Percentiles rank a stretch among this genome's conserved stretches.
Evolutionary conservation across 805 yeast genomes (phyloP).

Genomic region (Metschnikowia bowlesiae): DNA sequence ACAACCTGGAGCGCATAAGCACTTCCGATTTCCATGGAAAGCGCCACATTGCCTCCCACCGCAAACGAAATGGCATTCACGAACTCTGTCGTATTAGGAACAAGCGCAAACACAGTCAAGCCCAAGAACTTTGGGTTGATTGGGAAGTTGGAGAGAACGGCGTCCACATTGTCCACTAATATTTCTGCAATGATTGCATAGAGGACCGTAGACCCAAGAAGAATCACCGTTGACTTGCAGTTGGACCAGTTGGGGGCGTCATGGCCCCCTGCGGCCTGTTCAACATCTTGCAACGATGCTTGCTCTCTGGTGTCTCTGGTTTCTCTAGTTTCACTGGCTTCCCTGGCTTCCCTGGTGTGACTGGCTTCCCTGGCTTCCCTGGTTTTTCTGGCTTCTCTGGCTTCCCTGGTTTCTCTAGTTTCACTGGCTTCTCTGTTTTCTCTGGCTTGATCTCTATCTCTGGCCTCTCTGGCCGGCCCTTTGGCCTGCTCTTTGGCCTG

Average conservation of each 20-base stretch:
- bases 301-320: not conserved
- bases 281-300: not conserved
- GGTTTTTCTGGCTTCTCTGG: not conserved
- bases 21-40: conserved; percentile 96
- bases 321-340: not conserved
- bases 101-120: conserved; percentile 88
- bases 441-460: not conserved
- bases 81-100: conserved; percentile 96
- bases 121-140: conserved; percentile 89
- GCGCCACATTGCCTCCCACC: conserved; percentile 89
- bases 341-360: not conserved
- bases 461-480: not conserved
- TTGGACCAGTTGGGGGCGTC: conserved; percentile 98
- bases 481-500: not conserved
- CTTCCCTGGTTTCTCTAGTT: not conserved
- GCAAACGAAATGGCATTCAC: conserved; percentile 97
- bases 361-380: not conserved
- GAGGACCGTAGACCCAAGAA: conserved; percentile 76
- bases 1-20: conserved; percentile 97
- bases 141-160: conserved; percentile 72
- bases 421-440: not conserved
- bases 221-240: conserved; percentile 72
- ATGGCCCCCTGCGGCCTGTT: conserved; percentile 56
- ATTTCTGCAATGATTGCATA: conserved; percentile 95
- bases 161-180: conserved; percentile 87